Conservation (phyloP, 2,329 filamentous ascomycete genomes). For the Fusarium piperis region DNA sequence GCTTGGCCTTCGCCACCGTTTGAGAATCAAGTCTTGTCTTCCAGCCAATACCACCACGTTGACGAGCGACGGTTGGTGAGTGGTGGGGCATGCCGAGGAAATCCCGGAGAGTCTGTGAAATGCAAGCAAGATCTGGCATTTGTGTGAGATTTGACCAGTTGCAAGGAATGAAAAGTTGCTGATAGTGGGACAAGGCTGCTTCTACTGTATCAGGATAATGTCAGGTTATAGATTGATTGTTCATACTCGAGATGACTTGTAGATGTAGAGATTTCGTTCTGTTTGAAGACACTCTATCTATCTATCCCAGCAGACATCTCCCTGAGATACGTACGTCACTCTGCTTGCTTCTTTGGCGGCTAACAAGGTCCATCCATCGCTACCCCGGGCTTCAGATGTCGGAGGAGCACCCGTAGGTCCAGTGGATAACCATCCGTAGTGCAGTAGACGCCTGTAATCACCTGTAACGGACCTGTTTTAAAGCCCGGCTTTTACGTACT, state of each 20-base stretch:
- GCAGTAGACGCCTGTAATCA: neutral
- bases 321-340: neutral
- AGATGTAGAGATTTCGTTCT: neutral
- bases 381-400: constrained; percentile 7
- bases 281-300: neutral
- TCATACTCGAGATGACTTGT: neutral
- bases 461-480: neutral
- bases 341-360: constrained; percentile 20
- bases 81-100: constrained; percentile 41
- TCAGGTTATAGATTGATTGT: neutral
- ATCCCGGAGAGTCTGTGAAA: constrained; percentile 28
- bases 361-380: constrained; percentile 12
- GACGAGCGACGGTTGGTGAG: constrained; percentile 34
- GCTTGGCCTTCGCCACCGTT: constrained; percentile 3
- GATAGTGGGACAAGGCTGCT: constrained; percentile 9
- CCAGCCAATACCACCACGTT: constrained; percentile 41
- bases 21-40: neutral
- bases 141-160: neutral
- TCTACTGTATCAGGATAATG: constrained; percentile 4
- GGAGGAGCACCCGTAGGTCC: neutral
- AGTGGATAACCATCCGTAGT: constrained; percentile 5
- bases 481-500: constrained; percentile 18
- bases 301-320: neutral
- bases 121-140: constrained; percentile 18
- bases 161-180: constrained; percentile 18